Evolutionary conservation across 2,329 filamentous ascomycete species (phyloP).

Genomic region (Aspergillus sp.): DNA sequence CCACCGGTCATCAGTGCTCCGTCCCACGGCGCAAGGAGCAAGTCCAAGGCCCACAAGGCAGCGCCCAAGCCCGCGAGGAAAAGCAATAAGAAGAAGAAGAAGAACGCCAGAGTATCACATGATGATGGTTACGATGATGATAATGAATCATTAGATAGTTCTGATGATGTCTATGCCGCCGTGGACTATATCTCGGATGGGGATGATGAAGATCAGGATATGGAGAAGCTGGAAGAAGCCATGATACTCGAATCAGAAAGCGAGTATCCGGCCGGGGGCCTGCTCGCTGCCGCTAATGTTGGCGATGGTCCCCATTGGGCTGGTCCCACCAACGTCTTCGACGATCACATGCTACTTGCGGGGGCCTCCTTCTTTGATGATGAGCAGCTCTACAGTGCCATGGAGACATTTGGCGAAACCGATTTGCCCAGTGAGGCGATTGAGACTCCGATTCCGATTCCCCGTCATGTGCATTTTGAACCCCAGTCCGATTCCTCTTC

Average conservation of each 20-base stretch:
- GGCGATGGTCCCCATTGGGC: constrained; percentile 40
- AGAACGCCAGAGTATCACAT: constrained; percentile 26
- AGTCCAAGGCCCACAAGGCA: constrained; percentile 30
- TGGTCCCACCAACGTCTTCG: constrained; percentile 41
- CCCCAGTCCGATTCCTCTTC: constrained; percentile 53
- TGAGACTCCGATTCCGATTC: constrained; percentile 34
- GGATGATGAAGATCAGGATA: constrained; percentile 71
- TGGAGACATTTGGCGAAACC: constrained; percentile 32
- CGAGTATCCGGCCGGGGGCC: constrained; percentile 18
- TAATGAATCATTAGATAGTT: constrained; percentile 34
- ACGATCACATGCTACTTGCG: constrained; percentile 34
- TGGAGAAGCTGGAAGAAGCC: constrained; percentile 69
- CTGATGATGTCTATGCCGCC: constrained; percentile 64
- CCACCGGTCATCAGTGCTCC: constrained; percentile 33
- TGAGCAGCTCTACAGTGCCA: constrained; percentile 32
- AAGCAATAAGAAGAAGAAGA: constrained; percentile 21
- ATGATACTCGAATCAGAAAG: constrained; percentile 52
- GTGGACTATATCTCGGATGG: constrained; percentile 74
- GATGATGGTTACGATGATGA: constrained; percentile 24
- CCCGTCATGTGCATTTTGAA: constrained; percentile 63
- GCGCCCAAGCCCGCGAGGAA: constrained; percentile 28
- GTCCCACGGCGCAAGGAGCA: constrained; percentile 31
- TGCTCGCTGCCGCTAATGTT: constrained; percentile 18
- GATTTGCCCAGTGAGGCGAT: constrained; percentile 29
- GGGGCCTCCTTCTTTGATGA: constrained; percentile 37